These are phyloP conservation scores for Metarhizium humberi DNA, from an alignment of 2,329 filamentous ascomycete genomes.

Conservation along the genomic window DNA sequence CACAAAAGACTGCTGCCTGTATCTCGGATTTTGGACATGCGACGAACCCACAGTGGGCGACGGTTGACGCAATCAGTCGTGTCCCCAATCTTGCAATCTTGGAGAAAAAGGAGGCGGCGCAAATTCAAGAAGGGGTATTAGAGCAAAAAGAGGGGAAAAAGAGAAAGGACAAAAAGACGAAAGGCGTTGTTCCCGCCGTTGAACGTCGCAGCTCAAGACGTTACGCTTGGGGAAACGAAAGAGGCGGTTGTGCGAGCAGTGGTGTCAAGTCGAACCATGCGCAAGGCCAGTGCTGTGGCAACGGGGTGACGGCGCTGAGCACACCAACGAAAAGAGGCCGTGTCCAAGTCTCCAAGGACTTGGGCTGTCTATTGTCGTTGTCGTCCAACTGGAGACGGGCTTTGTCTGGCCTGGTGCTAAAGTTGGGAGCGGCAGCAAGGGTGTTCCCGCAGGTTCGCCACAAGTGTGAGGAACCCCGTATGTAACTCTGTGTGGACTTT, in stretches of 20 bases:
- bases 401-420: neutral
- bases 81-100: neutral
- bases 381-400: neutral
- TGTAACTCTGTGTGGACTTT: neutral
- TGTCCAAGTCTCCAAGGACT: neutral
- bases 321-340: neutral
- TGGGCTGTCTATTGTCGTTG: neutral
- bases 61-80: neutral
- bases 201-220: neutral
- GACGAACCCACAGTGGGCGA: neutral
- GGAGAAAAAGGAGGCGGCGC: neutral
- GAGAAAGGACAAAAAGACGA: neutral
- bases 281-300: slow-evolving; percentile 1
- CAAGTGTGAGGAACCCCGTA: neutral
- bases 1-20: neutral
- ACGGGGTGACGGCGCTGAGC: neutral
- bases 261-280: neutral
- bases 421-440: neutral
- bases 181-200: neutral
- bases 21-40: neutral
- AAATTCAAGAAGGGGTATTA: neutral
- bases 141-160: neutral
- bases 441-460: slow-evolving; percentile 1
- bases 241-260: neutral
- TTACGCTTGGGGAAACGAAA: neutral